Evolutionary conservation across 805 yeast genomes (phyloP), one percentile per base, ranked within the genome.

Genomic region (Clavispora carvajalis): DNA sequence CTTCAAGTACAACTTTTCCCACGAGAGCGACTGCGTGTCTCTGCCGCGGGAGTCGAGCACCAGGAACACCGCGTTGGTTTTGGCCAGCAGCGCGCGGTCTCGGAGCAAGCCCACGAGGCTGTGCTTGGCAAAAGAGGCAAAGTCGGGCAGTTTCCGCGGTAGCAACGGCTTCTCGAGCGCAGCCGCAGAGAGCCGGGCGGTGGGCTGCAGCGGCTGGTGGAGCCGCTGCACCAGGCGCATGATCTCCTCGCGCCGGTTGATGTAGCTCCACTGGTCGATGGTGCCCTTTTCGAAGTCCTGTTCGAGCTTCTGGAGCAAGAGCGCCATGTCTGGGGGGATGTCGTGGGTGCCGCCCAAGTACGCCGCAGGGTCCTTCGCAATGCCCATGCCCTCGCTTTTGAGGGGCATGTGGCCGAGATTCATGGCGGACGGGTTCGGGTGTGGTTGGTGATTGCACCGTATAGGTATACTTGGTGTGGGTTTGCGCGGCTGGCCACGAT

Each of bases 1-100:
- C 51, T 82, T 77, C 30, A 82, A 59, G 48, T 87, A 85, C 12
- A 93, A 68, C 55, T 87, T 89, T 43, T 87, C 96, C 99, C 99
- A 93, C 1, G 91, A 71, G 11, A 91, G 83, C 0, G 84, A 65
- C 25, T 71, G 71, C 1, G 76, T 68, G 54, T 90, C 97, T 57
- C 87, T 90, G 5, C 96, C 97, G 50, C 77, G 84, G 3, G 74
- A 57, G 55, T 89, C 96, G 11, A 93, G 66, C 2, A 80, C 75
- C 34, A 81, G 62, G 30, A 91, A 71, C 0, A 97, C 96, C 8
- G 72, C 67, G 41, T 85, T 89, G 1, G 59, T 28, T 39, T 77
- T 78, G 46, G 80, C 80, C 4, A 77, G 63, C 13, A 74, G 68
- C 4, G 87, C 95, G 26, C 99, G 67, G 40, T 79, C 82, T 33